Base-by-base conservation (phyloP, 345 rosid genomes). In the Orychophragmus violaceus region DNA sequence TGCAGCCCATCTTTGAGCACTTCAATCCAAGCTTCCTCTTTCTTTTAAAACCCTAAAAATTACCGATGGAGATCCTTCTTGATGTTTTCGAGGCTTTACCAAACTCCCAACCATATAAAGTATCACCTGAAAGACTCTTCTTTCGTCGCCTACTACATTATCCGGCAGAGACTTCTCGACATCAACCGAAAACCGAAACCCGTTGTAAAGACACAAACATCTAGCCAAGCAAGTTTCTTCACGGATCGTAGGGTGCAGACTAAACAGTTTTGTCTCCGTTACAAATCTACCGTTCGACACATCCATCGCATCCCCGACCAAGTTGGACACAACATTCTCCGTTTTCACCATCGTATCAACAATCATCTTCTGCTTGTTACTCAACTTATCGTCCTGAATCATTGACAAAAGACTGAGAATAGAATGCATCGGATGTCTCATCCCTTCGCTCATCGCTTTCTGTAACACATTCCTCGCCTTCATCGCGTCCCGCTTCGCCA, bases 341-440 rank as follows among this genome's bases (percentile, higher is more conserved):
- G 95, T 83, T 69, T 84, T 90, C 80, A 83, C 80, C 96, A 90
- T 85, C 2, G 99, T 76, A 62, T 86, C 90, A 36, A 88, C 82
- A 46, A 90, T 79, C 66, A 86, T 79, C 59, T 9, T 73, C 71
- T 90, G 97, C 62, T 94, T 87, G 3, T 19, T 49, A 28, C 71
- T 78, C 78, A 90, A 64, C 58, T 61, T 82, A 56, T 79, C 95
- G 59, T 82, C 88, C 52, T 85, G 92, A 77, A 90, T 64, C 80
- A 94, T 69, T 2, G 99, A 94, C 53, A 94, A 77, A 72, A 94
- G 69, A 1, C 99, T 95, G 22, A 81, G 77, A 56, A 90, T 71
- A 0, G 97, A 85, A 64, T 88, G 96, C 97, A 90, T 85, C 3
- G 99, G 99, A 72, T 84, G 83, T 79, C 87, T 94, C 96, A 94